Evolutionary conservation across 2,329 filamentous ascomycete genomes (phyloP), one percentile per base, ranked within the genome.

Genomic region (Penicillium sp.): DNA sequence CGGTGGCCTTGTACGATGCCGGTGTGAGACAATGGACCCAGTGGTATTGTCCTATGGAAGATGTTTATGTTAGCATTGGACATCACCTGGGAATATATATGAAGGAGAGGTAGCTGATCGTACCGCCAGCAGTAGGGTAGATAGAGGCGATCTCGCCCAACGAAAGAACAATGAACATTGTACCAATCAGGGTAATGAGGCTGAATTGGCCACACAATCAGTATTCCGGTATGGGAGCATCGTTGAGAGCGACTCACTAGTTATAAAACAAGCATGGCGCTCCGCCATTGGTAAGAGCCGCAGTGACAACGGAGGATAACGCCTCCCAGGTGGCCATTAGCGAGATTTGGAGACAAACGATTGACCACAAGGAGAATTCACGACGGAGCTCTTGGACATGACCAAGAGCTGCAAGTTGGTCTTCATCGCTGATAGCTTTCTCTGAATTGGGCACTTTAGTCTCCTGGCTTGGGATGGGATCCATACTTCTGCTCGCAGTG

Each of bases 281-380:
- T 32, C 79, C 78, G 0, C 79, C 79, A 42, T 73, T 78, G 2
- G 71, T 70, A 31, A 81, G 59, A 1, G 78, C 79, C 72, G 61
- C 59, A 13, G 50, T 73, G 11, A 82, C 71, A 5, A 81, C 79
- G 1, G 75, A 76, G 0, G 76, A 76, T 3, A 81, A 63, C 1
- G 79, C 79, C 53, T 82, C 79, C 79, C 79, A 82, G 10, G 79
- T 81, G 37, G 74, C 79, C 78, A 81, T 81, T 43, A 82, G 67
- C 44, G 77, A 80, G 8, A 81, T 65, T 44, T 77, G 76, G 6
- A 82, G 65, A 14, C 72, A 73, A 9, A 64, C 50, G 2, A 82
- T 67, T 0, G 79, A 77, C 62, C 75, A 76, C 1, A 81, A 60
- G 0, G 76, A 77, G 61, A 79, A 78, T 55, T 76, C 63, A 53